phyloP scores from a whole-genome alignment of 805 yeast species.

The Helenozyma baotianmanensis region DNA sequence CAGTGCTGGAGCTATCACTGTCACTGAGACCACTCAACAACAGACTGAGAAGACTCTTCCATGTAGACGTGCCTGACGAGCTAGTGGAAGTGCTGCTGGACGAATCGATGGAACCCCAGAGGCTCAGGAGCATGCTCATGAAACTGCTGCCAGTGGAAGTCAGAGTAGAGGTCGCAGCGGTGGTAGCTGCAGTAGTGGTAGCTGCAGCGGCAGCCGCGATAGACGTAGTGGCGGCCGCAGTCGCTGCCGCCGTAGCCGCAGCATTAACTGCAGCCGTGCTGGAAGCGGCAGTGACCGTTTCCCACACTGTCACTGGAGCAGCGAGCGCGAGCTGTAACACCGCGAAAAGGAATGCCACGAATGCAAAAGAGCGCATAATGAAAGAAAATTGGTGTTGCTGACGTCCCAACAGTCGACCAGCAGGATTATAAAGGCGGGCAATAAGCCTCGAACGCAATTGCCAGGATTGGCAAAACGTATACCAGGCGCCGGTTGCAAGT shows the following conservation, averaged over 20 bases:
- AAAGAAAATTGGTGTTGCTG: background rate
- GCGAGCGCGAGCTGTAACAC: conserved; percentile 2
- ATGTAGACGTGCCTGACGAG: background rate
- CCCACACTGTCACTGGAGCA: conserved; percentile 11
- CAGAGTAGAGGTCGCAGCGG: background rate
- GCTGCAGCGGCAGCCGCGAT: conserved; percentile 6
- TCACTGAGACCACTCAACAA: conserved; percentile 2
- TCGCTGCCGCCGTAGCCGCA: conserved; percentile 2
- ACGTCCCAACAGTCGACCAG: background rate
- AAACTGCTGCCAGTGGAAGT: conserved; percentile 1
- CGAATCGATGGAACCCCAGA: background rate
- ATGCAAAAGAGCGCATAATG: conserved; percentile 1
- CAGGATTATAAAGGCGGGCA: too few species aligned
- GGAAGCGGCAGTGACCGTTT: conserved; percentile 9
- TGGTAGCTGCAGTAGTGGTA: background rate
- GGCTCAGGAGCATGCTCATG: conserved; percentile 1
- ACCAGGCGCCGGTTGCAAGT: conserved; percentile 7
- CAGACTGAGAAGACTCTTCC: conserved; percentile 5
- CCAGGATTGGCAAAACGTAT: conserved; percentile 3
- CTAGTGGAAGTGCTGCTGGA: background rate
- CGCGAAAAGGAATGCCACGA: conserved; percentile 3
- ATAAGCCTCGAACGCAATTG: background rate
- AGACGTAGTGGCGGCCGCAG: conserved; percentile 3
- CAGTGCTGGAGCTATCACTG: background rate
- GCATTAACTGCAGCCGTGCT: conserved; percentile 1